phyloP scores from a whole-genome alignment of 139 green algal genomes.

The Picochlorum sp. region DNA sequence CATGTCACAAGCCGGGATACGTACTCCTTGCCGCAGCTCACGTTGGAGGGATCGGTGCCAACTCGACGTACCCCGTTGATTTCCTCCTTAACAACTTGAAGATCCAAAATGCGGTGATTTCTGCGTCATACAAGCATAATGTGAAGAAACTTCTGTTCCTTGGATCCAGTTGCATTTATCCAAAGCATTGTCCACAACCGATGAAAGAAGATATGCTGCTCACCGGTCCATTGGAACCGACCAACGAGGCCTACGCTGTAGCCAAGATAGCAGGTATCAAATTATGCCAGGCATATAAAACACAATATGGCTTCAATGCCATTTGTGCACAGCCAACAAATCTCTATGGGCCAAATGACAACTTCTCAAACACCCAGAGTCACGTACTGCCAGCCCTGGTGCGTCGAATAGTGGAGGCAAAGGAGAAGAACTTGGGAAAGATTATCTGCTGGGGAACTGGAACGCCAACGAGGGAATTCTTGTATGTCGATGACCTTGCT shows the following conservation, averaged over 20 bases:
- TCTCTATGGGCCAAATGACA: slow-evolving; percentile 62
- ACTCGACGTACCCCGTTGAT: slow-evolving; percentile 24
- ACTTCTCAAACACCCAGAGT: slow-evolving; percentile 46
- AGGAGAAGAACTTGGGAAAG: slow-evolving; percentile 35
- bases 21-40: slow-evolving; percentile 30
- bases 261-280: slow-evolving; percentile 42
- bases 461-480: slow-evolving; percentile 5
- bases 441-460: slow-evolving; percentile 43
- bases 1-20: slow-evolving; percentile 7
- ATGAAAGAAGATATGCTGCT: slow-evolving; percentile 28
- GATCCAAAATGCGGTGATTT: slow-evolving; percentile 29
- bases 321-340: slow-evolving; percentile 59
- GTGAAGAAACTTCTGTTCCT: slow-evolving; percentile 37
- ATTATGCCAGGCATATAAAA: slow-evolving; percentile 23
- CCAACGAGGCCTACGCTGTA: slow-evolving; percentile 36
- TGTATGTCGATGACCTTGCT: slow-evolving; percentile 12
- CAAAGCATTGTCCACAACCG: slow-evolving; percentile 27
- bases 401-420: slow-evolving; percentile 45
- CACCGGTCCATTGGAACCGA: slow-evolving; percentile 30
- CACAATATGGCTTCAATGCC: slow-evolving; percentile 48
- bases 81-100: slow-evolving; percentile 34
- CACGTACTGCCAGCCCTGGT: slow-evolving; percentile 64
- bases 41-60: slow-evolving; percentile 33
- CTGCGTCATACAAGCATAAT: slow-evolving; percentile 10
- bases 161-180: slow-evolving; percentile 39